phyloP scores from a whole-genome alignment of 2,329 filamentous ascomycete species.

The Aureobasidium lini region DNA sequence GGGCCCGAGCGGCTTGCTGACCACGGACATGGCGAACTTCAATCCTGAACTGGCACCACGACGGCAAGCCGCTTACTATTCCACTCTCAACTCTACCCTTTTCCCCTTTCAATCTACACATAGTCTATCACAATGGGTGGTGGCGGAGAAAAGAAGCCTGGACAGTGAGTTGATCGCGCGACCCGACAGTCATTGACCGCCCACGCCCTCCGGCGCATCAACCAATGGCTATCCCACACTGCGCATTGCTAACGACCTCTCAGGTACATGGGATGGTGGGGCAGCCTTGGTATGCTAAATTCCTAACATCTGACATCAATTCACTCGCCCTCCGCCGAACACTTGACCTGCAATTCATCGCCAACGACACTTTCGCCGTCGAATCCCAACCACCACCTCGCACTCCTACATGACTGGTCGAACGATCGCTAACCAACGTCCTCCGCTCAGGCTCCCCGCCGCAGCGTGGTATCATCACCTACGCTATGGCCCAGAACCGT shows the following conservation, averaged over 20 bases:
- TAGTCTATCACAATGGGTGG: constrained; percentile 31
- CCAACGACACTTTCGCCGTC: background rate
- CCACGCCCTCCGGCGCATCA: background rate
- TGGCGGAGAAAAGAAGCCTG: constrained; percentile 35
- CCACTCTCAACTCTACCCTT: background rate
- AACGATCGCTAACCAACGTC: constrained; percentile 18
- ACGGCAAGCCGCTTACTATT: background rate
- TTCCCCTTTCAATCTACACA: background rate
- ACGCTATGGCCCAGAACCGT: constrained; percentile 77
- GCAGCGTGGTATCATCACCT: constrained; percentile 58
- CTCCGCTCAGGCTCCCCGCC: constrained; percentile 35
- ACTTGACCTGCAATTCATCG: background rate
- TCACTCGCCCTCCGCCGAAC: background rate
- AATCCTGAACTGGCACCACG: background rate
- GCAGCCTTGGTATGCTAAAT: constrained; percentile 57
- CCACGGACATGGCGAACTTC: constrained; percentile 13
- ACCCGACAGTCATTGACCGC: background rate
- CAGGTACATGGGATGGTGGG: constrained; percentile 71
- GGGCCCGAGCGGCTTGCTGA: constrained; percentile 8
- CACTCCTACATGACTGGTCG: background rate
- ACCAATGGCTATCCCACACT: background rate
- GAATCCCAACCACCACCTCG: constrained; percentile 1
- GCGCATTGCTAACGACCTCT: constrained; percentile 23
- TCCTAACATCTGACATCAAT: constrained; percentile 22
- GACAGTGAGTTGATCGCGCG: constrained; percentile 27